Evolutionary conservation across 768 basidiomycete species (phyloP).

Genomic region (Mrakia hoshinonis): DNA sequence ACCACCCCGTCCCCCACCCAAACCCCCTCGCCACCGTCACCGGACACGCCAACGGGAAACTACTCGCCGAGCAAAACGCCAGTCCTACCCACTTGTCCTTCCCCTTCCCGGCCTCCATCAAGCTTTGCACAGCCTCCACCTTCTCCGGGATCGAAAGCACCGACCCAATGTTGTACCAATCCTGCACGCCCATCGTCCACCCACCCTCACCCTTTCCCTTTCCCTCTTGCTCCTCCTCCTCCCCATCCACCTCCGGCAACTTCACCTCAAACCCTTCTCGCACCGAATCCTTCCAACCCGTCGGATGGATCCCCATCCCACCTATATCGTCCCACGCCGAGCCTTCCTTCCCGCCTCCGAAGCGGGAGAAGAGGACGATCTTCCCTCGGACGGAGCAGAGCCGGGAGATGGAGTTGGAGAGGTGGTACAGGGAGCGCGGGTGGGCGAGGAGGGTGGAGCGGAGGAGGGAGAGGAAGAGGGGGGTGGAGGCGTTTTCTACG

Average conservation of each 20-base stretch:
- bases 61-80: constrained; percentile 70
- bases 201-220: constrained; percentile 46
- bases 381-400: constrained; percentile 81
- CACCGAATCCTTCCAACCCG: constrained; percentile 70
- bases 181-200: constrained; percentile 62
- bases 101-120: constrained; percentile 11
- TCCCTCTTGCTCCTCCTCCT: background rate
- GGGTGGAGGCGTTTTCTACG: constrained; percentile 24
- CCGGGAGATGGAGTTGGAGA: constrained; percentile 64
- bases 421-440: constrained; percentile 52
- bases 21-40: constrained; percentile 68
- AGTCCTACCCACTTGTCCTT: constrained; percentile 55
- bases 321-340: constrained; percentile 48
- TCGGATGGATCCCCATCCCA: constrained; percentile 79
- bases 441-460: background rate
- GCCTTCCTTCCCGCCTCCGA: constrained; percentile 52
- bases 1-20: constrained; percentile 49
- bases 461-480: constrained; percentile 24
- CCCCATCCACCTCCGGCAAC: background rate
- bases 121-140: constrained; percentile 40
- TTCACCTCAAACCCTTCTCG: constrained; percentile 55
- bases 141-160: constrained; percentile 82
- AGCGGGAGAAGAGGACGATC: constrained; percentile 75
- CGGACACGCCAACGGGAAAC: constrained; percentile 72
- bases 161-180: constrained; percentile 78